A percentile compares a stretch with the other conserved stretches of the same genome.
Conservation (phyloP, 163 green algal species). For the Picocystis sp. region DNA sequence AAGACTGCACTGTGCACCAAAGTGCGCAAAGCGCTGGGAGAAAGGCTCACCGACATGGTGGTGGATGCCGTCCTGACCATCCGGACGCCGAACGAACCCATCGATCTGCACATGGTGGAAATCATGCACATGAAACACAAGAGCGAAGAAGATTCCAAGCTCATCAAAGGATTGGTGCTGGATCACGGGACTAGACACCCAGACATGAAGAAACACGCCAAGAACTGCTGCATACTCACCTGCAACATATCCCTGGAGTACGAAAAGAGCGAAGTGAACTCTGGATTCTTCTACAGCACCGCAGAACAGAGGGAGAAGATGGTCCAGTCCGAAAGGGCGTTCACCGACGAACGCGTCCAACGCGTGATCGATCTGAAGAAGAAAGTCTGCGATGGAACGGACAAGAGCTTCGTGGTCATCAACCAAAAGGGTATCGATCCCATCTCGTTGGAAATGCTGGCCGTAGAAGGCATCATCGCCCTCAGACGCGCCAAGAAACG, state of each 20-base stretch:
- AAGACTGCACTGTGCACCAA: constrained; percentile 87
- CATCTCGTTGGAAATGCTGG: constrained; percentile 83
- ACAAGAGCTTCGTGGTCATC: constrained; percentile 88
- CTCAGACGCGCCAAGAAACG: constrained; percentile 85
- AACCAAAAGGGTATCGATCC: constrained; percentile 99
- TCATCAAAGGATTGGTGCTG: constrained; percentile 86
- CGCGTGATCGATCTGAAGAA: constrained; percentile 89
- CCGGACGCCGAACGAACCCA: constrained; percentile 36
- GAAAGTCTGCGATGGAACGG: constrained; percentile 60
- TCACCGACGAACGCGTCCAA: constrained; percentile 78
- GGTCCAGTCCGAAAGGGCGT: constrained; percentile 76
- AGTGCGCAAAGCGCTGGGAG: constrained; percentile 53
- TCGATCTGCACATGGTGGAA: constrained; percentile 72
- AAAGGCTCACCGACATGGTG: constrained; percentile 93
- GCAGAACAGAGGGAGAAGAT: constrained; percentile 95
- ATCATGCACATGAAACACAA: constrained; percentile 98
- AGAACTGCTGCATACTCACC: constrained; percentile 82
- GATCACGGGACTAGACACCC: constrained; percentile 91
- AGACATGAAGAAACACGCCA: constrained; percentile 91
- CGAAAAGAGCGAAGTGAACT: constrained; percentile 87
- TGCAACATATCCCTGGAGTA: constrained; percentile 99
- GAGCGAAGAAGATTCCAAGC: constrained; percentile 75
- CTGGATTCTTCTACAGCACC: constrained; percentile 93
- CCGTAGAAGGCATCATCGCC: constrained; percentile 86
- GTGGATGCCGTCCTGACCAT: constrained; percentile 82